A percentile compares a stretch with the other conserved stretches of the same genome.
Evolutionary conservation across 805 yeast species (phyloP).

Genomic region (Kazachstania viticola): DNA sequence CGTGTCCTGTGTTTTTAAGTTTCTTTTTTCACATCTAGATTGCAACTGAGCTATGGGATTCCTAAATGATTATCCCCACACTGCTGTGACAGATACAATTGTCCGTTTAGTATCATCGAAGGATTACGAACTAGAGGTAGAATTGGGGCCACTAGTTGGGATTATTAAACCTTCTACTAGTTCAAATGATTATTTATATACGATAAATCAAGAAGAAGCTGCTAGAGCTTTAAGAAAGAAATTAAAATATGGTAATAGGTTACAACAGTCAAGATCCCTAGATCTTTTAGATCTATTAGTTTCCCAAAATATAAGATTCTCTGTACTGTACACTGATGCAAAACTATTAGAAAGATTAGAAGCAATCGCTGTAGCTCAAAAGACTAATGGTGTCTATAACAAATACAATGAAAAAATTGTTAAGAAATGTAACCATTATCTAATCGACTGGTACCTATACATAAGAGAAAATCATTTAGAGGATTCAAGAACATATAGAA

Average conservation of each 20-base stretch:
- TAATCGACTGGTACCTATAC: slow-evolving; percentile 57
- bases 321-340: slow-evolving; percentile 52
- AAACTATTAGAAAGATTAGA: slow-evolving; percentile 54
- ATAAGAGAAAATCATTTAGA: slow-evolving; percentile 29
- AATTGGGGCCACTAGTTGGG: slow-evolving; percentile 26
- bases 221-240: slow-evolving; percentile 86
- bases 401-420: slow-evolving; percentile 33
- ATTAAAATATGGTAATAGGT: slow-evolving; percentile 66
- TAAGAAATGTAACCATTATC: slow-evolving; percentile 33
- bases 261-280: slow-evolving; percentile 59
- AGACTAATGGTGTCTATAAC: slow-evolving; percentile 8
- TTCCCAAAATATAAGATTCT: slow-evolving; percentile 21
- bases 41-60: too few relatives aligned
- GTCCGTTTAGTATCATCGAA: slow-evolving; percentile 35
- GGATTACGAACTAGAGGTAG: slow-evolving; percentile 25
- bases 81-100: slow-evolving; percentile 57
- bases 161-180: slow-evolving; percentile 30
- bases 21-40: too few relatives aligned
- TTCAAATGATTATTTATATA: slow-evolving; percentile 10
- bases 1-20: too few relatives aligned
- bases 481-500: slow-evolving; percentile 12
- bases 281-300: slow-evolving; percentile 48
- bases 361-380: slow-evolving; percentile 11
- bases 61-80: slow-evolving; percentile 48
- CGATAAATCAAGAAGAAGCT: slow-evolving; percentile 48